phyloP scores from a whole-genome alignment of 305 asterid species.

The Fraxinus latifolia region DNA sequence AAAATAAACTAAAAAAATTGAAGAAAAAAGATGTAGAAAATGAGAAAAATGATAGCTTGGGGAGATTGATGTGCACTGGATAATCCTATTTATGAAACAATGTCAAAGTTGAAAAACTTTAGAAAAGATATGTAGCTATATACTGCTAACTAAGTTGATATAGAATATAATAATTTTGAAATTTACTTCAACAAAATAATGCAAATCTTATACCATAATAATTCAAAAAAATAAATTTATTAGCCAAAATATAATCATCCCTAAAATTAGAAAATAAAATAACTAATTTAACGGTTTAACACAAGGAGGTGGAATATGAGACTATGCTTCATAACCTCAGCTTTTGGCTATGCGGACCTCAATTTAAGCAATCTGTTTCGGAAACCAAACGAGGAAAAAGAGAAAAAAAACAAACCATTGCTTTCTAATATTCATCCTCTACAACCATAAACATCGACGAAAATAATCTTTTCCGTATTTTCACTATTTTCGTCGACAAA shows the following conservation, averaged over 20 bases:
- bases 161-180: neutral
- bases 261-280: neutral
- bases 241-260: neutral
- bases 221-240: neutral
- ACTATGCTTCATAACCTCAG: slow-evolving; percentile 21
- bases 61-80: neutral
- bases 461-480: neutral
- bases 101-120: neutral
- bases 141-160: neutral
- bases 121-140: neutral
- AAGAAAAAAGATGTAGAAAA: neutral
- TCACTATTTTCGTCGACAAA: neutral
- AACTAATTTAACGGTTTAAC: neutral
- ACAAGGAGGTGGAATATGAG: neutral
- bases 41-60: neutral
- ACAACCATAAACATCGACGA: neutral
- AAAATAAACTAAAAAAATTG: no score
- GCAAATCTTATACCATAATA: neutral
- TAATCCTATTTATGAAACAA: neutral
- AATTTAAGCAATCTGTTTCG: slow-evolving; percentile 39
- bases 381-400: neutral
- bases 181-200: neutral
- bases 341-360: slow-evolving; percentile 27
- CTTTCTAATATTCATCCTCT: neutral
- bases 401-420: neutral